Evolutionary conservation across 2,329 filamentous ascomycete species (phyloP).

Genomic region (Aspergillus awamori): DNA sequence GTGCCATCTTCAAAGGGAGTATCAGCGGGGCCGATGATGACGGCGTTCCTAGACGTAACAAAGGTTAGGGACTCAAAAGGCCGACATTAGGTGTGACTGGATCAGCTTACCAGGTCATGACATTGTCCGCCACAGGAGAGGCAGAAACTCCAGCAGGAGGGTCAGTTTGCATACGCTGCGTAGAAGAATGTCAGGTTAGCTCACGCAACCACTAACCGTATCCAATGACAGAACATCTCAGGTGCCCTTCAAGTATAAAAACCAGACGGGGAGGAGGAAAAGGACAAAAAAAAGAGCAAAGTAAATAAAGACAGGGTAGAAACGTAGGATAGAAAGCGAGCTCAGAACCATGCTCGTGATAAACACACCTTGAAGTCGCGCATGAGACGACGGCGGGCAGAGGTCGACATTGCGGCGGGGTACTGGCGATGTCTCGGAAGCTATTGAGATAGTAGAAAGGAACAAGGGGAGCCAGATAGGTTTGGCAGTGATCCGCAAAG

Average conservation of each 20-base stretch:
- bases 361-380: constrained; percentile 91
- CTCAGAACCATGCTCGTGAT: background rate
- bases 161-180: constrained; percentile 96
- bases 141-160: constrained; percentile 95
- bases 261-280: background rate
- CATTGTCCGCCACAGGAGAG: constrained; percentile 74
- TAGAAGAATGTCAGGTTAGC: constrained; percentile 18
- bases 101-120: constrained; percentile 42
- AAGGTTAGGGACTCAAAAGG: background rate
- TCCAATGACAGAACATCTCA: background rate
- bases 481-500: background rate
- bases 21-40: constrained; percentile 95
- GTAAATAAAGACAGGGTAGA: background rate
- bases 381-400: constrained; percentile 94
- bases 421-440: constrained; percentile 26
- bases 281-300: background rate
- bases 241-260: background rate
- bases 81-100: background rate
- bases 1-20: constrained; percentile 98
- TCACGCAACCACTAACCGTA: background rate
- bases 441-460: constrained; percentile 13
- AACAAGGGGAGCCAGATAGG: background rate
- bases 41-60: constrained; percentile 74
- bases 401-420: constrained; percentile 73
- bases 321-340: background rate